These are phyloP conservation scores for Syzygium grande DNA, from an alignment of 345 rosid species.

Conservation along the genomic window DNA sequence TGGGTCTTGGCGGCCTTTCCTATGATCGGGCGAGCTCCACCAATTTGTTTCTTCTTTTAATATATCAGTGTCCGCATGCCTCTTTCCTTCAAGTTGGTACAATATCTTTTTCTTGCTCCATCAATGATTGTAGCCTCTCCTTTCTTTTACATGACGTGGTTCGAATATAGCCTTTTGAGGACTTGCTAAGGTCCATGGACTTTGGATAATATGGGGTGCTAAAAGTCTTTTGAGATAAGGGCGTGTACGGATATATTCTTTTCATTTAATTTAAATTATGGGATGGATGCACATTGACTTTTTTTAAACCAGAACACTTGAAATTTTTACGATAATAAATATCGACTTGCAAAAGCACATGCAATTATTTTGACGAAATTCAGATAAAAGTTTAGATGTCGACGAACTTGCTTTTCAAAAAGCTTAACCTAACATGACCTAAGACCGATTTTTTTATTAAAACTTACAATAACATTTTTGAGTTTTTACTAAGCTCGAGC, in stretches of 20 bases:
- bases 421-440: background rate
- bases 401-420: background rate
- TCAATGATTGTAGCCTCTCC: no score
- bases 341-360: background rate
- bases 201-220: background rate
- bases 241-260: background rate
- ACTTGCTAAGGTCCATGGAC: background rate
- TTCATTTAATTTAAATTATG: background rate
- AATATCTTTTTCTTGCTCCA: no score
- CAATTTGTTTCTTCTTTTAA: no score
- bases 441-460: background rate
- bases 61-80: no score
- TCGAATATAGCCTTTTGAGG: no score
- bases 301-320: background rate
- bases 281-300: rapidly evolving
- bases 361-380: background rate
- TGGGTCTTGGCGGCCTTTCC: no score
- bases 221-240: background rate
- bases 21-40: no score
- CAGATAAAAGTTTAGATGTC: background rate
- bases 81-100: no score
- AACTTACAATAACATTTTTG: background rate
- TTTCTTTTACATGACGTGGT: no score
- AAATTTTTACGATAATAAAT: background rate
- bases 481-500: background rate